A percentile compares a stretch with the other conserved stretches of the same genome.
Evolutionary conservation across 2,329 filamentous ascomycete genomes (phyloP).

Genomic region (Didymosphaeria variabile): DNA sequence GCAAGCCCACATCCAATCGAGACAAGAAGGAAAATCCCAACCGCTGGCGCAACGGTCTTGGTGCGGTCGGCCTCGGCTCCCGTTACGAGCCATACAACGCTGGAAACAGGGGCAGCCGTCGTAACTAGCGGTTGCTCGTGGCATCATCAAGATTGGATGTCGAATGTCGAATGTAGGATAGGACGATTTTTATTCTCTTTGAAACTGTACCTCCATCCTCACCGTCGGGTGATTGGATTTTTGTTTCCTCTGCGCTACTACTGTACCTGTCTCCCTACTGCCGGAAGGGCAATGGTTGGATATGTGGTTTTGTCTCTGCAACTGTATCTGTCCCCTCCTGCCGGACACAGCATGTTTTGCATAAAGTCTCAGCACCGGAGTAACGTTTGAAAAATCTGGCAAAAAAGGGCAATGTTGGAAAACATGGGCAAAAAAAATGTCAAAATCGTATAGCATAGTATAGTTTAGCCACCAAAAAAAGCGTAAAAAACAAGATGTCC

Average conservation of each 20-base stretch:
- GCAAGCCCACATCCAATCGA: not conserved
- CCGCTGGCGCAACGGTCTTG: not conserved
- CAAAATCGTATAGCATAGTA: not conserved
- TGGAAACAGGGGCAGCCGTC: too few relatives aligned
- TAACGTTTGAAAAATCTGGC: not conserved
- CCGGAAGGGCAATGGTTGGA: not conserved
- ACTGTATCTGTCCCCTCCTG: not conserved
- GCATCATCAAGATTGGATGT: not conserved
- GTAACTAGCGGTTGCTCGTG: not conserved
- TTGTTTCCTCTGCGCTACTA: too few relatives aligned
- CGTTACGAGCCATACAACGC: not conserved
- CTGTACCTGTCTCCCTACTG: too few relatives aligned
- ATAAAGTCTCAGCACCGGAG: not conserved
- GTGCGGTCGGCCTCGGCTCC: not conserved
- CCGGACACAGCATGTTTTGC: not conserved
- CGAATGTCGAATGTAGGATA: not conserved
- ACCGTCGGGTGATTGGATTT: too few relatives aligned
- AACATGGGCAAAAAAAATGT: not conserved
- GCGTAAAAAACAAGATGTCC: not conserved
- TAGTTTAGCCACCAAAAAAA: not conserved
- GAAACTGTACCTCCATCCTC: too few relatives aligned
- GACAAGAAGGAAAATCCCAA: not conserved
- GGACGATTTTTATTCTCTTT: too few relatives aligned
- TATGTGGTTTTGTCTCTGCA: not conserved
- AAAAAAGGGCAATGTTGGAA: not conserved